A percentile compares a stretch with the other conserved stretches of the same genome.
Conservation (phyloP, 345 rosid genomes). For the Camelina hispida region DNA sequence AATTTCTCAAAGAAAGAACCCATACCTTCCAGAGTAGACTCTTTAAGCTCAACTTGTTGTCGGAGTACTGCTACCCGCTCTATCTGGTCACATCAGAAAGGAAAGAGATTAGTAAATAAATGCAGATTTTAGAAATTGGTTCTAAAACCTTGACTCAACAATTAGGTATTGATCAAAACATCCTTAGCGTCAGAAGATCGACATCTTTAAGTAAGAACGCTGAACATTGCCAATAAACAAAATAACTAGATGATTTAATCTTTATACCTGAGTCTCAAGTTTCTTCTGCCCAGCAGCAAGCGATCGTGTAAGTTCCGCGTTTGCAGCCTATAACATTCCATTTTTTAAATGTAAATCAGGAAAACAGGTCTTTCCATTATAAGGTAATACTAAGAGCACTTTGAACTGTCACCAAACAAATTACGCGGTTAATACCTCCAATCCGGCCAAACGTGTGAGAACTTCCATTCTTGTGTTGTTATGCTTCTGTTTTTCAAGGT, state of each 20-base stretch:
- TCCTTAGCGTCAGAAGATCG: conserved; percentile 15
- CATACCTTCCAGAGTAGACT: conserved; percentile 78
- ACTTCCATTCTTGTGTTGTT: conserved; percentile 96
- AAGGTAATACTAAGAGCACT: conserved; percentile 21
- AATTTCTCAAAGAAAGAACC: conserved; percentile 5
- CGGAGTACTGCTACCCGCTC: conserved; percentile 69
- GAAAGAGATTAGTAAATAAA: conserved; percentile 12
- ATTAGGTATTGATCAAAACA: conserved; percentile 27
- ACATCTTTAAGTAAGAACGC: conserved; percentile 15
- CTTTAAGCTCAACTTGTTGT: conserved; percentile 73
- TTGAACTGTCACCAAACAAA: conserved; percentile 20
- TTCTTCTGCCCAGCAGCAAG: conserved; percentile 83
- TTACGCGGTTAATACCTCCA: conserved; percentile 64
- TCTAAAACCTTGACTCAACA: conserved; percentile 16
- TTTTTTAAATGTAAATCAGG: conserved; percentile 33
- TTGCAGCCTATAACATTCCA: conserved; percentile 63
- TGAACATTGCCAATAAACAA: not conserved
- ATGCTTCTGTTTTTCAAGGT: conserved; percentile 90
- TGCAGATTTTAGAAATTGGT: conserved; percentile 17
- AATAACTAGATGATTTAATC: conserved; percentile 31
- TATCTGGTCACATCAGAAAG: conserved; percentile 57
- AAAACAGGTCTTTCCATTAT: not conserved
- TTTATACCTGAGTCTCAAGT: conserved; percentile 84
- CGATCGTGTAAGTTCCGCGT: conserved; percentile 88
- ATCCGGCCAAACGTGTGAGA: conserved; percentile 71